These are phyloP conservation scores for Rhinocladiella similis DNA, from an alignment of 2,329 filamentous ascomycete species.

Conservation along the genomic window DNA sequence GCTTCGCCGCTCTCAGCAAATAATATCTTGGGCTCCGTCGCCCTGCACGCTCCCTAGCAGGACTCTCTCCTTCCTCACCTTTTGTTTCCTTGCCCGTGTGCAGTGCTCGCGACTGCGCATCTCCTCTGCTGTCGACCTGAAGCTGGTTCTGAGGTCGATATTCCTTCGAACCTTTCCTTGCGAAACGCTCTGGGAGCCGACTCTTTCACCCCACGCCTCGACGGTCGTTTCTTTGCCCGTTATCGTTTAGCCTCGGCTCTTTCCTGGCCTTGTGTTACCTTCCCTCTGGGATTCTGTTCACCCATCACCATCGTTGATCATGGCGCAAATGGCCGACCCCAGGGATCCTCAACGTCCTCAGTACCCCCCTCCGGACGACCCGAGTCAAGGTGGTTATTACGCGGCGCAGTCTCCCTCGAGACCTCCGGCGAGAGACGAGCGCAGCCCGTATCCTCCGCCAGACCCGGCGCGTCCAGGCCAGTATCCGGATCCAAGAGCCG, in stretches of 20 bases:
- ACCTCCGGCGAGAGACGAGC: slow-evolving; percentile 23
- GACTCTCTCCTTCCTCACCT: slow-evolving; percentile 16
- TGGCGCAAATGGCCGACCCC: slow-evolving; percentile 30
- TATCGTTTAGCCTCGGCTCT: slow-evolving; percentile 26
- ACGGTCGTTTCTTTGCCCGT: slow-evolving; percentile 25
- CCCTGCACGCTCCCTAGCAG: slow-evolving; percentile 23
- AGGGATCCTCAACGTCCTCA: slow-evolving; percentile 24
- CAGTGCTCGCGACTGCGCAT: slow-evolving; percentile 23
- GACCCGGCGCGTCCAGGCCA: slow-evolving; percentile 48
- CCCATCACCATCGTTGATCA: slow-evolving; percentile 22
- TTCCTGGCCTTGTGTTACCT: slow-evolving; percentile 26
- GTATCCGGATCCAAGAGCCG: slow-evolving; percentile 44
- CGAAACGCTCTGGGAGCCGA: slow-evolving; percentile 23
- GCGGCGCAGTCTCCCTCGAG: slow-evolving; percentile 24
- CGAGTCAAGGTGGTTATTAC: slow-evolving; percentile 25
- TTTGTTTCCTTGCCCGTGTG: slow-evolving; percentile 9
- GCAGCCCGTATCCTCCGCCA: slow-evolving; percentile 27
- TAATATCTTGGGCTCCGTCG: slow-evolving; percentile 21
- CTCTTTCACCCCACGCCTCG: slow-evolving; percentile 15
- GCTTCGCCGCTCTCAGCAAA: slow-evolving; percentile 19
- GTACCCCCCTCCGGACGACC: slow-evolving; percentile 27
- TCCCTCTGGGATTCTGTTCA: slow-evolving; percentile 17
- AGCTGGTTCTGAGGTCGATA: slow-evolving; percentile 20
- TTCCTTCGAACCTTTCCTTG: slow-evolving; percentile 11
- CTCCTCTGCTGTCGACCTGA: slow-evolving; percentile 13